Conservation (phyloP, 257 asterid species). For the Perilla frutescens region DNA sequence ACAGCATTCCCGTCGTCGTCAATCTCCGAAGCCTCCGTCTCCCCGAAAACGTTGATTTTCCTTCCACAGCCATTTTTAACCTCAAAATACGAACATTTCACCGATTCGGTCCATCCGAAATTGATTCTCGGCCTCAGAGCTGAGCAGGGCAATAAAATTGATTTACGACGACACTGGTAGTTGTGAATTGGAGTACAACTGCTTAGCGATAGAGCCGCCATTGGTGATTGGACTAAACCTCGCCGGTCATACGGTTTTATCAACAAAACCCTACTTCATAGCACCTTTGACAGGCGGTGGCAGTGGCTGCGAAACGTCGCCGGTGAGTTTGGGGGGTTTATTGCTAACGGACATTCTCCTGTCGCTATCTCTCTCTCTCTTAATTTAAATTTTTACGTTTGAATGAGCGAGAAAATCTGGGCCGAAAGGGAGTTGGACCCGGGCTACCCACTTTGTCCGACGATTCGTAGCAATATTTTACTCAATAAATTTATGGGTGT, state of each 20-base stretch:
- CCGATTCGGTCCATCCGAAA: constrained; percentile 28
- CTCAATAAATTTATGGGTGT: too few relatives aligned
- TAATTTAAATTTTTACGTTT: neutral
- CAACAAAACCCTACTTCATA: neutral
- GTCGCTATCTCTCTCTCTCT: neutral
- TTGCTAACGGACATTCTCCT: neutral
- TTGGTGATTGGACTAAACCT: constrained; percentile 24
- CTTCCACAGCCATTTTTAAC: constrained; percentile 28
- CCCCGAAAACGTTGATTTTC: constrained; percentile 48
- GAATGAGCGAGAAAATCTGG: neutral
- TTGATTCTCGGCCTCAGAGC: constrained; percentile 25
- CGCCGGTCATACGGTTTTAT: neutral
- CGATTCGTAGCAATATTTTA: too few relatives aligned
- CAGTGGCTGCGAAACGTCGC: constrained; percentile 10
- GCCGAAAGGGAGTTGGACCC: neutral
- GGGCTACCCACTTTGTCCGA: neutral
- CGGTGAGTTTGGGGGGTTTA: constrained; percentile 6
- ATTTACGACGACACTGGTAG: constrained; percentile 9
- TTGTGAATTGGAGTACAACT: constrained; percentile 38
- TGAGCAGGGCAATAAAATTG: constrained; percentile 17
- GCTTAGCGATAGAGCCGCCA: constrained; percentile 49
- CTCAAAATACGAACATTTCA: constrained; percentile 7
- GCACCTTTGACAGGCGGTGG: neutral
- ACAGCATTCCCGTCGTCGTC: constrained; percentile 43
- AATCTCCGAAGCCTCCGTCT: constrained; percentile 37